Evolutionary conservation across 139 green algal species (phyloP).

Genomic region (Asterochloris erici): DNA sequence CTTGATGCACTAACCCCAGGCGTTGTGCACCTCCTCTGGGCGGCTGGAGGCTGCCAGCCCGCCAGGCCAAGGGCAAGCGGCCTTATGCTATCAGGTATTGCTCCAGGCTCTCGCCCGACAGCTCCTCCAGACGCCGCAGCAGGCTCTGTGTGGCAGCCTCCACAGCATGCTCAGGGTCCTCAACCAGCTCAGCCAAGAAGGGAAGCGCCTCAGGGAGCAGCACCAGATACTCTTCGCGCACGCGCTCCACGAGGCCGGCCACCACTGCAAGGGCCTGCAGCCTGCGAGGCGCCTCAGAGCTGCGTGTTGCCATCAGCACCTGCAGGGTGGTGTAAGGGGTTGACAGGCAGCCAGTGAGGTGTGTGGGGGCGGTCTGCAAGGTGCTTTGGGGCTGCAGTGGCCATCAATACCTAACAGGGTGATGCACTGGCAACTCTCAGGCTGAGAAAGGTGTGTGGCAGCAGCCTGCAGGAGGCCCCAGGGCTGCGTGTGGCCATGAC

Average conservation of each 20-base stretch:
- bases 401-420: background rate
- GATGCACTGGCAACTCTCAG: too few relatives aligned
- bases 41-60: too few relatives aligned
- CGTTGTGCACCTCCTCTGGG: too few relatives aligned
- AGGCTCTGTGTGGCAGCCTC: slow-evolving; percentile 54
- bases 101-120: slow-evolving; percentile 81
- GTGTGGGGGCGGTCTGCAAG: background rate
- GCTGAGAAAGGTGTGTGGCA: too few relatives aligned
- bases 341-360: background rate
- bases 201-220: slow-evolving; percentile 78
- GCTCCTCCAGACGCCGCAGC: slow-evolving; percentile 66
- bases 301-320: slow-evolving; percentile 41
- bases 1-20: too few relatives aligned
- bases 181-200: slow-evolving; percentile 88
- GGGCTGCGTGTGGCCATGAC: too few relatives aligned
- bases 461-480: too few relatives aligned
- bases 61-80: too few relatives aligned
- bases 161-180: slow-evolving; percentile 74
- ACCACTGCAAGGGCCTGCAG: slow-evolving; percentile 35
- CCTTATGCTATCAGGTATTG: slow-evolving; percentile 59
- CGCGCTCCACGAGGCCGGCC: slow-evolving; percentile 45
- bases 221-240: slow-evolving; percentile 84
- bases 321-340: slow-evolving; percentile 12
- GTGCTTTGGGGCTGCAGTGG: background rate
- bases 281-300: background rate